Base-by-base conservation (phyloP, 2,329 filamentous ascomycete species). In the Bertia moriformis region DNA sequence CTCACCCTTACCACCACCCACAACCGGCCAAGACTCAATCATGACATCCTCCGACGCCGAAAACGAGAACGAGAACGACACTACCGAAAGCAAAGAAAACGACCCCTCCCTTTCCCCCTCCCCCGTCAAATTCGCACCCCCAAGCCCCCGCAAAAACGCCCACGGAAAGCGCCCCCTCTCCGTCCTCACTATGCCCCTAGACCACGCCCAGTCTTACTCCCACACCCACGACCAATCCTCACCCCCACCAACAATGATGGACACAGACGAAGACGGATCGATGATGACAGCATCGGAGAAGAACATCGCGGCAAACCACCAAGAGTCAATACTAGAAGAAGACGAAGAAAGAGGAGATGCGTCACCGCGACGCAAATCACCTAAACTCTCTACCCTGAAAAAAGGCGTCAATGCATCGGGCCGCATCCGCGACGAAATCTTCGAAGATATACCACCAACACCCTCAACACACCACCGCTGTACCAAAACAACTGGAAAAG, bases 61-160 rank as follows among this genome's bases (percentile, higher is more conserved):
- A 27, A 17, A 35, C 15, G 41, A 40, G 32, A 40, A 35, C 41
- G 27, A 37, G 7, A 30, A 19, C 37, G 12, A 18, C 39, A 44
- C 48, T 4, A 56, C 54, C 35, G 54, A 53, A 38, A 60, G 57
- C 40, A 68, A 69, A 52, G 67, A 71, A 49, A 70, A 70, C 42
- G 58, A 67, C 42, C 57, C 59, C 5, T 57, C 56, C 2, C 48
- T 59, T 15, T 63, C 62, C 4, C 54, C 54, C 2, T 49, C 52
- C 3, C 58, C 59, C 2, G 49, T 58, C 10, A 56, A 51, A 39
- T 40, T 52, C 12, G 43, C 51, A 13, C 51, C 58, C n/a, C 53
- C 55, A n/a, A 35, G 49, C 37, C 52, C 56, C 12, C 50, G 55
- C 30, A 57, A 57, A 38, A 57, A 49, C 39, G 47, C 50, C 4